Evolutionary conservation across 352 stramenopile species (phyloP).

Genomic region (Pythium insidiosum): DNA sequence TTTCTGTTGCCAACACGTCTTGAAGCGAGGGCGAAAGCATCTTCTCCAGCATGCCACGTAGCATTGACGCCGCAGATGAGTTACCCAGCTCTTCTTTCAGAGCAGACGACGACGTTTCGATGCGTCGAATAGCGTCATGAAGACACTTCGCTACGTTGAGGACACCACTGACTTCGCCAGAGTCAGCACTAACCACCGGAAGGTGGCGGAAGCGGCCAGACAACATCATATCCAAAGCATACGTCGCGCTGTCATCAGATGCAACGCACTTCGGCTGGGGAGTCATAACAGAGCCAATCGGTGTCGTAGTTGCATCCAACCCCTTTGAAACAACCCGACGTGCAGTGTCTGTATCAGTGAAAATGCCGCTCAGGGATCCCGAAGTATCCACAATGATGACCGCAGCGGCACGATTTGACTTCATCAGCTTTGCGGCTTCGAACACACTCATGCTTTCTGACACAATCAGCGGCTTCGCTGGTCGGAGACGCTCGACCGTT

Average conservation of each 20-base stretch:
- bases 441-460: conserved; percentile 70
- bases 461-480: conserved; percentile 87
- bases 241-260: conserved; percentile 74
- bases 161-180: conserved; percentile 88
- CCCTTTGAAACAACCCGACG: conserved; percentile 73
- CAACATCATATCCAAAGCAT: conserved; percentile 83
- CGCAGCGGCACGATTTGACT: conserved; percentile 86
- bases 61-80: conserved; percentile 39
- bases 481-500: conserved; percentile 68
- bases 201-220: conserved; percentile 94
- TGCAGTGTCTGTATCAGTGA: conserved; percentile 90
- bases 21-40: conserved; percentile 79
- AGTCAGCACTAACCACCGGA: conserved; percentile 86
- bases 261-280: conserved; percentile 77
- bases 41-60: conserved; percentile 82
- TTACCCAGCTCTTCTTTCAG: conserved; percentile 74
- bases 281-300: conserved; percentile 80
- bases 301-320: conserved; percentile 52
- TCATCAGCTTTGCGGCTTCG: conserved; percentile 87
- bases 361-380: conserved; percentile 90
- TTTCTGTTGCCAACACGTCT: conserved; percentile 62
- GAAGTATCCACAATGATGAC: conserved; percentile 87
- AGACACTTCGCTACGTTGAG: conserved; percentile 98
- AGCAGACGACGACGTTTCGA: conserved; percentile 86
- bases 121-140: conserved; percentile 96